Evolutionary conservation across 495 filamentous ascomycete species (phyloP).

Genomic region (Halenospora varia): DNA sequence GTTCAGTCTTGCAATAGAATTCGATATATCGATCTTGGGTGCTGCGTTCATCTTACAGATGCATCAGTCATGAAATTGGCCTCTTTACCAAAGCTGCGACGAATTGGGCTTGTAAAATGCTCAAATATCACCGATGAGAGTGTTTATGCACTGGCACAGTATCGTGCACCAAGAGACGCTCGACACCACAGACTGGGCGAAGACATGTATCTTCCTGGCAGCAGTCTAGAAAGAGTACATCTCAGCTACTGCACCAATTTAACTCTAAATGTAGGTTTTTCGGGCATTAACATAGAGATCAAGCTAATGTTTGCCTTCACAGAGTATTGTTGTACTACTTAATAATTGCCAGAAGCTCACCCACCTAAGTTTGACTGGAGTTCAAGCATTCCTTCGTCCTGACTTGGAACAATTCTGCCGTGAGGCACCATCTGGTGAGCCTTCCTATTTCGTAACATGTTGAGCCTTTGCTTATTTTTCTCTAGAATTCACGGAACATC

Average conservation of each 20-base stretch:
- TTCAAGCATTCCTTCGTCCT: conserved; percentile 71
- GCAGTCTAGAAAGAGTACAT: conserved; percentile 84
- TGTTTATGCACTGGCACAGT: conserved; percentile 75
- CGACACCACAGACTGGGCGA: conserved; percentile 46
- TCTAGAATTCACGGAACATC: conserved; percentile 92
- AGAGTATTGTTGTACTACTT: conserved; percentile 89
- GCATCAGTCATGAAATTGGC: conserved; percentile 80
- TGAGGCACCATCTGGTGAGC: conserved; percentile 69
- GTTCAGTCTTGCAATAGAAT: conserved; percentile 89
- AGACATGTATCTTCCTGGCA: conserved; percentile 32
- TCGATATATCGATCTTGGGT: conserved; percentile 94
- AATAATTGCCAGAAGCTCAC: conserved; percentile 90
- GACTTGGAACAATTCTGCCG: conserved; percentile 82
- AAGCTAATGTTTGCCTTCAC: conserved; percentile 6
- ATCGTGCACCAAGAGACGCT: conserved; percentile 39
- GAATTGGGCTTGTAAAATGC: conserved; percentile 96
- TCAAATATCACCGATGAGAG: conserved; percentile 81
- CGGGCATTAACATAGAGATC: background rate
- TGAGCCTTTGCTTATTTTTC: background rate
- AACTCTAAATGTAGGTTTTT: conserved; percentile 64
- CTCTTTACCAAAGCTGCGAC: conserved; percentile 81
- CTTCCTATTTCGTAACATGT: background rate
- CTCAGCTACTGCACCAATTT: conserved; percentile 90
- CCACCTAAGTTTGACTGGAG: conserved; percentile 94
- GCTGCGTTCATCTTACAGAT: conserved; percentile 88